phyloP scores from a whole-genome alignment of 2,329 filamentous ascomycete genomes.

The Cordyceps javanica region DNA sequence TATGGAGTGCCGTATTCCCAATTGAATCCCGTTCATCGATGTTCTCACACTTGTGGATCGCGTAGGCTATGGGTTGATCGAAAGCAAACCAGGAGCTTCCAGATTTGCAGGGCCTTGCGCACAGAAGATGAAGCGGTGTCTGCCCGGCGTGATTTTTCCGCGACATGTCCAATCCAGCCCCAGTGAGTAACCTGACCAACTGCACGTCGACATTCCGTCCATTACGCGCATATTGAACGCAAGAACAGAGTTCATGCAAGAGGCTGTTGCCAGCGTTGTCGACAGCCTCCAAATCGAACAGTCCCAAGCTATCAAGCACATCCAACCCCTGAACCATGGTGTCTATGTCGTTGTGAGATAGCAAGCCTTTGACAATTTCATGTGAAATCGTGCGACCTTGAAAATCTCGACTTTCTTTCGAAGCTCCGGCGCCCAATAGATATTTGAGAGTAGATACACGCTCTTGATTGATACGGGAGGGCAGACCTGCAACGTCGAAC shows the following conservation, averaged over 20 bases:
- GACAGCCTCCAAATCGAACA: not conserved
- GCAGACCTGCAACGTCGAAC: not conserved
- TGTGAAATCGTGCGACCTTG: not conserved
- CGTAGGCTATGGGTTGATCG: not conserved
- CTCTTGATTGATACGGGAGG: not conserved
- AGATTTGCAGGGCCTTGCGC: not conserved
- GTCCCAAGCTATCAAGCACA: not conserved
- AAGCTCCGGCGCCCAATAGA: not conserved
- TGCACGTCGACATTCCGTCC: not conserved
- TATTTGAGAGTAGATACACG: not conserved
- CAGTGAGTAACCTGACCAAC: not conserved
- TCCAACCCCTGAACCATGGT: not conserved
- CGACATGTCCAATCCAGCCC: not conserved
- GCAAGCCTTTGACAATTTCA: not conserved
- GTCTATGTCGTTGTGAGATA: not conserved
- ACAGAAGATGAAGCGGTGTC: slow-evolving; percentile 2
- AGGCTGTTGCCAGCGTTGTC: slow-evolving; percentile 3
- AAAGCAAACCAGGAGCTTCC: not conserved
- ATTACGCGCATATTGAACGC: not conserved
- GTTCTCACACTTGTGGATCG: not conserved
- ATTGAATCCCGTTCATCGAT: not conserved
- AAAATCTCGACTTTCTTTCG: not conserved
- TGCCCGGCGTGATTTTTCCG: not conserved
- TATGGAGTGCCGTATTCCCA: slow-evolving; percentile 2
- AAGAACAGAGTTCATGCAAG: not conserved